Evolutionary conservation across 371 early-diverging fungal genomes (phyloP).

Genomic region (Zopfochytrium polystomum): DNA sequence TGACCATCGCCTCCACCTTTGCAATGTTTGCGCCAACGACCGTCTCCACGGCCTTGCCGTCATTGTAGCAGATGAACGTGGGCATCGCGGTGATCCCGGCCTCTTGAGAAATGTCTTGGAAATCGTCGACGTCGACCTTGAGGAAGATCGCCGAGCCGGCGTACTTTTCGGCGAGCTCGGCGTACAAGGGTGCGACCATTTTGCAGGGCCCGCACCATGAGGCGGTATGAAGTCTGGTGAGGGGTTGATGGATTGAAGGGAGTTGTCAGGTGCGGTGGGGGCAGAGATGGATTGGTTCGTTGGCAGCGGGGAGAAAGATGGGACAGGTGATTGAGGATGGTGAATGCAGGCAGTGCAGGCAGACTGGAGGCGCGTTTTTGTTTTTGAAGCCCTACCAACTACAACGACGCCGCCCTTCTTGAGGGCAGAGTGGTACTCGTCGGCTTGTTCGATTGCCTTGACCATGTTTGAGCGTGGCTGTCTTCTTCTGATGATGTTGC

Average conservation of each 20-base stretch:
- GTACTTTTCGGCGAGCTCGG: background rate
- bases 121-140: background rate
- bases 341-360: too few relatives aligned
- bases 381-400: background rate
- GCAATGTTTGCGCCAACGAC: background rate
- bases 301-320: background rate
- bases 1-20: too few relatives aligned
- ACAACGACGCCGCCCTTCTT: background rate
- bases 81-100: constrained; percentile 1
- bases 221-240: too few relatives aligned
- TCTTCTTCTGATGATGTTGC: too few relatives aligned
- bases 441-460: background rate
- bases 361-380: background rate
- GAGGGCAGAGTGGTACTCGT: background rate
- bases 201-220: background rate
- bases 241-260: too few relatives aligned
- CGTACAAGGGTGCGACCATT: background rate
- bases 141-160: background rate
- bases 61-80: background rate
- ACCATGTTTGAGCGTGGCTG: too few relatives aligned
- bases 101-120: background rate
- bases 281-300: too few relatives aligned
- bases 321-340: background rate
- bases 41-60: background rate
- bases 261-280: too few relatives aligned